Conservation (phyloP, 345 rosid species). For the Punica granatum region DNA sequence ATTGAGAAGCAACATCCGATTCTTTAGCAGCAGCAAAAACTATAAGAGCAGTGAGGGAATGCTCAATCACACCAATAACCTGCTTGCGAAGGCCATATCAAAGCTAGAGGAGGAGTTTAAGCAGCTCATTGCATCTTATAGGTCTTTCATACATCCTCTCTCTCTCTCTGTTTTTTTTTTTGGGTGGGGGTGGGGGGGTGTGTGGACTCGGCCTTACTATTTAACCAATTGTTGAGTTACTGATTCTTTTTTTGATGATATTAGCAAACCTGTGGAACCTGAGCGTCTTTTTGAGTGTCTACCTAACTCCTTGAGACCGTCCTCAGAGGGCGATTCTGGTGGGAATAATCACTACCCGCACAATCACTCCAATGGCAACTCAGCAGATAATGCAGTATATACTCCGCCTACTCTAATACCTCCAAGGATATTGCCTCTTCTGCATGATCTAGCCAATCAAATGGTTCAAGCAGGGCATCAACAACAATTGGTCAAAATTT, state of each 20-base stretch:
- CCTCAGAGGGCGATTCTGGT: conserved; percentile 43
- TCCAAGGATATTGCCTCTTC: conserved; percentile 70
- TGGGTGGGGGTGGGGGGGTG: too few relatives aligned
- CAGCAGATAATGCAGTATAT: conserved; percentile 53
- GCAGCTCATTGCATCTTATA: conserved; percentile 69
- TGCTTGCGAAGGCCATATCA: conserved; percentile 86
- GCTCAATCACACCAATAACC: conserved; percentile 56
- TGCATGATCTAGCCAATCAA: conserved; percentile 86
- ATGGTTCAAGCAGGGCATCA: conserved; percentile 93
- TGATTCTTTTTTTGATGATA: conserved; percentile 7
- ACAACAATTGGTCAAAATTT: conserved; percentile 61
- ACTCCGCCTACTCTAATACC: conserved; percentile 84
- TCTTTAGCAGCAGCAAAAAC: conserved; percentile 61
- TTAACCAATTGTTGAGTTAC: not conserved
- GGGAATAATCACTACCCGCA: conserved; percentile 37
- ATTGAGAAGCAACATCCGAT: conserved; percentile 61
- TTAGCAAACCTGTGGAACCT: conserved; percentile 93
- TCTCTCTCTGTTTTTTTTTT: too few relatives aligned
- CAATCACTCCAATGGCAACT: conserved; percentile 42
- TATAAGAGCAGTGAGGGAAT: conserved; percentile 67
- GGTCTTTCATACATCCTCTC: conserved; percentile 31
- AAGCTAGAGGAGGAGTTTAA: conserved; percentile 94
- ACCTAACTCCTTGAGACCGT: conserved; percentile 85
- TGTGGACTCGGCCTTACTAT: not conserved
- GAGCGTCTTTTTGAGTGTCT: conserved; percentile 94